Conservation (phyloP, 352 stramenopile genomes). For the Globisporangium apiculatum region DNA sequence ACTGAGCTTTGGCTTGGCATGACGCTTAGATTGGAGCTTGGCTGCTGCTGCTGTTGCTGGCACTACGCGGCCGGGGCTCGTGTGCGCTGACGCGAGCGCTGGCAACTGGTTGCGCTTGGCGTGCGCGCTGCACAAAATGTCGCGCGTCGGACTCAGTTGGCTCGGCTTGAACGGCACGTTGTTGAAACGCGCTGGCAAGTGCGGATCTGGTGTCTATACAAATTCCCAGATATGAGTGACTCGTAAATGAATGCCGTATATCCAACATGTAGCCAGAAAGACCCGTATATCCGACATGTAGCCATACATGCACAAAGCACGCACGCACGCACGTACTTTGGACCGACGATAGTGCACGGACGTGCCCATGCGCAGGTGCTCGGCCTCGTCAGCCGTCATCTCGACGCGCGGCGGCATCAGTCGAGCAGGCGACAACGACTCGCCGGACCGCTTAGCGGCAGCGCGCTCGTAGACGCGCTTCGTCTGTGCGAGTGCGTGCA, state of each 20-base stretch:
- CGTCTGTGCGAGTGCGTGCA: slow-evolving; percentile 13
- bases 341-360: slow-evolving; percentile 9
- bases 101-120: slow-evolving; percentile 43
- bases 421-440: background rate
- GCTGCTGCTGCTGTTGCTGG: slow-evolving; percentile 1
- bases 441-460: background rate
- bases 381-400: slow-evolving; percentile 5
- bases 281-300: background rate
- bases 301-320: background rate
- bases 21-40: background rate
- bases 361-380: slow-evolving; percentile 9
- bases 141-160: slow-evolving; percentile 39
- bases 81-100: slow-evolving; percentile 17
- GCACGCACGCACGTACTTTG: slow-evolving; percentile 2
- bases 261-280: no score
- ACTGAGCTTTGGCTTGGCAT: no score
- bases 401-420: background rate
- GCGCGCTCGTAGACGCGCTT: slow-evolving; percentile 16
- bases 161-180: slow-evolving; percentile 49
- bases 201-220: slow-evolving; percentile 33
- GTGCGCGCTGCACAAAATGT: slow-evolving; percentile 44
- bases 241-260: background rate
- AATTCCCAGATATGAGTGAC: no score
- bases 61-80: background rate
- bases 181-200: slow-evolving; percentile 57